Base-by-base conservation (phyloP, 192 early-diverging fungal species). In the Umbelopsis vinacea region DNA sequence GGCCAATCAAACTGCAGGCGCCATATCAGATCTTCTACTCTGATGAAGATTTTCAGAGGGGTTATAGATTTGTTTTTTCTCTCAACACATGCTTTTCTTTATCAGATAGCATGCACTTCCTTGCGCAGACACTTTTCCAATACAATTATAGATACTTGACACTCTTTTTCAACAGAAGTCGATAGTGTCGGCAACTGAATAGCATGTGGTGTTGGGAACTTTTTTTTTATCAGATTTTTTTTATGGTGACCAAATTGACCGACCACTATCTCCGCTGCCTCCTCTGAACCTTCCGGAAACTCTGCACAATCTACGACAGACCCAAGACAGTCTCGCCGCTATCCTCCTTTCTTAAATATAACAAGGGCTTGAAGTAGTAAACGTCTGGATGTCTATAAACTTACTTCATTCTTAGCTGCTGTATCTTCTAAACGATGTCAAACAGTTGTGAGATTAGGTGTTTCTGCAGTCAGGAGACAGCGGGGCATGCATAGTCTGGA, bases 221-320 rank as follows among this genome's bases (percentile, higher is more conserved):
- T 43, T 43, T 43, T 43, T 43, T 63, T 63, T 63, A 63, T 63
- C 57, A 63, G 57, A 63, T 63, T 57, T 63, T 50, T 50, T 50
- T 50, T 50, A 6, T n/a, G 15, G 48, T 43, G 53, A 14, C 11
- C 33, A n/a, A 63, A 63, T 29, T 29, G 33, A 37, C 14, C 57
- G 33, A 37, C n/a, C 7, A 43, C 33, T 19, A 63, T 63, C 57
- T 63, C 57, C 57, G 57, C 26, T n/a, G 26, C 29, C 53, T 35
- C 33, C 57, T 35, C 26, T 63, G 26, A 35, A 22, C 57, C 26
- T 63, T 63, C 57, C 57, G 57, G 57, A 63, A 37, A 63, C 12
- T 63, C 57, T 33, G 33, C 3, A 33, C 33, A 17, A 26, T 37
- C 15, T 29, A 63, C 0, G 40, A 43, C 40, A 1, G 40, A 43